Evolutionary conservation across 1,284 basidiomycete genomes (phyloP), one percentile per base, ranked within the genome.

Genomic region (Rhodotorula mucilaginosa): DNA sequence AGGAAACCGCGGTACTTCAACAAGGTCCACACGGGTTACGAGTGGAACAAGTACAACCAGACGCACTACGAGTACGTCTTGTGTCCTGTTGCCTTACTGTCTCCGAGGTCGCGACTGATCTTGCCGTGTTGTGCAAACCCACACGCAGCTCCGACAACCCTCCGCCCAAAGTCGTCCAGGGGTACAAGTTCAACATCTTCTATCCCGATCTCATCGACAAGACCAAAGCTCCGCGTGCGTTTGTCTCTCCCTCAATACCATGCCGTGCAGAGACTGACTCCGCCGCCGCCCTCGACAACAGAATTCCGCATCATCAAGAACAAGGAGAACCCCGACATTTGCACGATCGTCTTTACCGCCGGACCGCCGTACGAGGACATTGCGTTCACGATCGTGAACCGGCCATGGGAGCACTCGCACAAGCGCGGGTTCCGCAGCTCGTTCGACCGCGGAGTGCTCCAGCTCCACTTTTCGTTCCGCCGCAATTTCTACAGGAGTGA

Each of bases 21-120:
- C 81, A 90, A 96, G 71, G 96, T 99, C 48, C 94, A 98, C 80
- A 99, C 97, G n/a, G 97, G 97, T n/a, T 99, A 96, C 81, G 97
- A 99, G 81, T 99, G 97, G 97, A 99, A 97, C 84, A 96, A 97
- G 84, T 97, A 97, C 83, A 97, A 97, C 80, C 94, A 97, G 81
- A 97, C 94, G 7, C 94, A 97, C 82, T 98, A 98, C 81, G 95
- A 98, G 92, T 94, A 84, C 74, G 88, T 87, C 21, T 21, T 3
- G 5, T 7, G 23, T 13, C 29, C 58, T 29, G 5, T 12, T 1
- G 5, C 39, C 19, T 56, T 8, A 16, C 44, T 49, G 58, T 72
- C 1, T 57, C 61, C n/a, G 64, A 49, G 47, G 26, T 26, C 26
- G 26, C 26, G 26, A 26, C 26, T 26, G 26, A 26, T 26, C 1